These are phyloP conservation scores for Psophocarpus tetragonolobus DNA, from an alignment of 306 rosid genomes.

Conservation along the genomic window DNA sequence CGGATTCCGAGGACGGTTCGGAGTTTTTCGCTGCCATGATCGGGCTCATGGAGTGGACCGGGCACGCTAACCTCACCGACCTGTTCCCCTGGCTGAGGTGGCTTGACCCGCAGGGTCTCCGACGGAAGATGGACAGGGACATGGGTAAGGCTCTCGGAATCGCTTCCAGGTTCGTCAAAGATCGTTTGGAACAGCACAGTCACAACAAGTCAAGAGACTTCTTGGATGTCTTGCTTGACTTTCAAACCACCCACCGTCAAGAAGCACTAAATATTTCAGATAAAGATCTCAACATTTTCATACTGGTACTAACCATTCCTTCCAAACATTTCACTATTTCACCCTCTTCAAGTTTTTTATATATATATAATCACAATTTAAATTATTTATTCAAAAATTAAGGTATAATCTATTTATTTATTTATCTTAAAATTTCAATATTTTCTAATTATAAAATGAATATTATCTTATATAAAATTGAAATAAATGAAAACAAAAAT, in stretches of 20 bases:
- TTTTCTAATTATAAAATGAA: too few species aligned
- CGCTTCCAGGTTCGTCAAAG: slow-evolving; percentile 47
- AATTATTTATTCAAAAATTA: too few species aligned
- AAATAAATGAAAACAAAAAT: too few species aligned
- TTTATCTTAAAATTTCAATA: too few species aligned
- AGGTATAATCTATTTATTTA: too few species aligned
- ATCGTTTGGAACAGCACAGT: slow-evolving; percentile 32
- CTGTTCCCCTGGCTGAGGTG: slow-evolving; percentile 53
- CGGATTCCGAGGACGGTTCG: slow-evolving; percentile 42
- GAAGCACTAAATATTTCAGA: slow-evolving; percentile 46
- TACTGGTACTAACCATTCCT: slow-evolving; percentile 41
- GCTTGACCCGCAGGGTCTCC: slow-evolving; percentile 58
- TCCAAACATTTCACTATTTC: too few species aligned
- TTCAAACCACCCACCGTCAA: slow-evolving; percentile 43
- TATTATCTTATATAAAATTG: too few species aligned
- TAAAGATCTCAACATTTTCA: slow-evolving; percentile 51
- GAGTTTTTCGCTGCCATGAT: slow-evolving; percentile 53
- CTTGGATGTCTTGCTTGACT: slow-evolving; percentile 61
- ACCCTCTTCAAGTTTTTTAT: too few species aligned
- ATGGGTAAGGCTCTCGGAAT: slow-evolving; percentile 50
- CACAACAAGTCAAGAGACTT: slow-evolving; percentile 40
- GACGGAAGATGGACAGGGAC: slow-evolving; percentile 54
- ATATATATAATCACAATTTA: too few species aligned
- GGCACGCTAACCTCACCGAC: slow-evolving; percentile 47
- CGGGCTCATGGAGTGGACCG: slow-evolving; percentile 57